A percentile compares a stretch with the other conserved stretches of the same genome.
These are phyloP conservation scores for Amaranthus tricolor DNA, from an alignment of 179 eudicot species.

Conservation along the genomic window DNA sequence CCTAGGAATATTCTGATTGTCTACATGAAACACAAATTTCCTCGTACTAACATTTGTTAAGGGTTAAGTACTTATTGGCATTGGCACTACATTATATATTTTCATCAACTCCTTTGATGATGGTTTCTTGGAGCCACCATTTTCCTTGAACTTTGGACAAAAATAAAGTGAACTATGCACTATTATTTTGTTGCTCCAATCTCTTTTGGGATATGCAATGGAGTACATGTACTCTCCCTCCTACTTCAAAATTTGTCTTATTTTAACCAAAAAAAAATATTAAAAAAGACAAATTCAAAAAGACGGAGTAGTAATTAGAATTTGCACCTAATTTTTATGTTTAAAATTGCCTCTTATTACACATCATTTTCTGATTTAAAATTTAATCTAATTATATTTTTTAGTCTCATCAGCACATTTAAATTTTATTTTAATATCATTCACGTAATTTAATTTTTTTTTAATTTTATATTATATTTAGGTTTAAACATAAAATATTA, in stretches of 20 bases:
- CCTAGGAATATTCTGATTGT: slow-evolving; percentile 1
- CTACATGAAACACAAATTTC: not conserved
- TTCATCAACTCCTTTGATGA: too few relatives aligned
- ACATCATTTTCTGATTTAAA: too few relatives aligned
- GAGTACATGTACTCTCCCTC: not conserved
- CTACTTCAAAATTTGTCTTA: not conserved
- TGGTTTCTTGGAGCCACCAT: not conserved
- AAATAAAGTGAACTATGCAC: not conserved
- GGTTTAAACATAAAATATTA: too few relatives aligned
- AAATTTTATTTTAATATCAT: too few relatives aligned
- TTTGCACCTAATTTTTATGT: too few relatives aligned
- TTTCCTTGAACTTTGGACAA: not conserved
- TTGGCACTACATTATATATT: not conserved
- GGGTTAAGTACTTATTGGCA: not conserved
- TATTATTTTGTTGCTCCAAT: not conserved
- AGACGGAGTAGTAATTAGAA: not conserved
- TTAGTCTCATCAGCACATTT: too few relatives aligned
- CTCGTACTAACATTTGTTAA: slow-evolving; percentile 16
- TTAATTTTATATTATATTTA: too few relatives aligned
- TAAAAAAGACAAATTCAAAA: not conserved
- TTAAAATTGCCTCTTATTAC: too few relatives aligned
- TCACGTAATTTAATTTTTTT: too few relatives aligned
- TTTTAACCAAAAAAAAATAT: too few relatives aligned
- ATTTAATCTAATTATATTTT: too few relatives aligned
- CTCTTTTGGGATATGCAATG: not conserved